phyloP scores from a whole-genome alignment of 208 protist genomes.

The Leishmania amazonensis region DNA sequence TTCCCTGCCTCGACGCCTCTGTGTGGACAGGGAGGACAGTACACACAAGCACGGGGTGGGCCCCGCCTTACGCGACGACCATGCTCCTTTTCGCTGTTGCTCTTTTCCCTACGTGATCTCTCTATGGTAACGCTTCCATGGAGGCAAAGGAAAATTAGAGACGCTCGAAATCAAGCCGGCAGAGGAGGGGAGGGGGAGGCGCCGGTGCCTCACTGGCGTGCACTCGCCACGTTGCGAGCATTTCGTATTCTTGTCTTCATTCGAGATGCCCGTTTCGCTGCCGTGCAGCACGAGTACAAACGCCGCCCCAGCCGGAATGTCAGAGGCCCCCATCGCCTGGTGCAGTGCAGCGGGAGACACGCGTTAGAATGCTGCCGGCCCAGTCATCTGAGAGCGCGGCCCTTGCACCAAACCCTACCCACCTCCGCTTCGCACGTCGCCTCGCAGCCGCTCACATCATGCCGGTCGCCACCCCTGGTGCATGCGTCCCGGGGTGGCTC shows the following conservation, averaged over 20 bases:
- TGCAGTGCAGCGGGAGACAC: not conserved
- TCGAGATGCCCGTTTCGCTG: not conserved
- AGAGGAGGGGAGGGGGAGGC: not conserved
- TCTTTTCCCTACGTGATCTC: not conserved
- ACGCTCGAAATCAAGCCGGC: no score
- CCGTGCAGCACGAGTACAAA: no score
- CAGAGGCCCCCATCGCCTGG: not conserved
- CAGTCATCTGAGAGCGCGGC: not conserved
- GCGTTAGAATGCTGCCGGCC: not conserved
- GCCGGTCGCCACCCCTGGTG: not conserved
- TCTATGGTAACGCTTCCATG: not conserved
- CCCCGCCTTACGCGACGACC: no score
- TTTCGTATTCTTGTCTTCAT: not conserved
- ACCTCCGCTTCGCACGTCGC: not conserved
- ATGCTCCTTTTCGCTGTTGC: not conserved
- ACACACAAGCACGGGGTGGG: not conserved
- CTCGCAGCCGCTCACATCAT: not conserved
- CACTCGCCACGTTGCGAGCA: not conserved
- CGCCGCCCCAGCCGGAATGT: not conserved
- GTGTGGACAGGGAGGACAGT: not conserved
- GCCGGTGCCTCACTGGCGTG: not conserved
- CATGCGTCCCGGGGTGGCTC: not conserved
- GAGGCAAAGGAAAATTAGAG: not conserved
- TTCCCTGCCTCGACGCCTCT: not conserved
- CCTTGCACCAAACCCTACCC: not conserved